Base-by-base conservation (phyloP, 139 green algal species). In the Chlorella sorokiniana region DNA sequence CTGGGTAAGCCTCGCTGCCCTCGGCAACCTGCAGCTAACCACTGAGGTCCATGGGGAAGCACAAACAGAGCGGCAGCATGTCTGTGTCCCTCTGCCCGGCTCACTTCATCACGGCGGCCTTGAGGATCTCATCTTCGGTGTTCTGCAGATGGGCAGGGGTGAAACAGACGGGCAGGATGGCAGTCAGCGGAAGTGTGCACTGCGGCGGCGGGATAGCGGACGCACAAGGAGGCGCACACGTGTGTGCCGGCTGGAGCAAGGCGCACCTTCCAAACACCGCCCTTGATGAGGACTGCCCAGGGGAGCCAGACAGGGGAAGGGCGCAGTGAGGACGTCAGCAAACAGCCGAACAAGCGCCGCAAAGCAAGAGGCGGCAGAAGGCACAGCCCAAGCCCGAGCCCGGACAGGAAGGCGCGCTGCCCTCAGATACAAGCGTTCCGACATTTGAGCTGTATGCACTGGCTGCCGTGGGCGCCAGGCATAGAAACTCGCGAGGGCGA, bases 91-190 rank as follows among this genome's bases (percentile, higher is more conserved):
- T 23, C 27, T 10, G 23, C 45, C 31, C 3, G 31, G 11, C 76
- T 82, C 76, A 98, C 81, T 99, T 99, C 97, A 99, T 99, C 7
- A 99, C 97, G 33, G 97, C 97, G 27, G 97, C 97, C 86, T 99
- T 99, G 45, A 99, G 92, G 74, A 99, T 99, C 81, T 99, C 97
- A 96, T 99, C 97, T 92, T 98, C 97, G 25, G 95, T 99, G 91
- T 99, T 99, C 82, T 99, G 96, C 97, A 99, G 52, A 99, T 93
- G 70, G 95, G 31, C n/a, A n/a, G n/a, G n/a, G n/a, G n/a, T n/a
- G n/a, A n/a, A n/a, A 59, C 48, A 59, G 48, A 38, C 61, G 16
- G 25, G 61, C 38, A 44, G 25, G 0, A 31, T 25, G 54, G 72
- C 41, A 16, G 42, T 56, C 44, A 35, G 62, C 22, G 44, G 29